These are phyloP conservation scores for Podila clonocystis DNA, from an alignment of 192 early-diverging fungal species.

Conservation along the genomic window DNA sequence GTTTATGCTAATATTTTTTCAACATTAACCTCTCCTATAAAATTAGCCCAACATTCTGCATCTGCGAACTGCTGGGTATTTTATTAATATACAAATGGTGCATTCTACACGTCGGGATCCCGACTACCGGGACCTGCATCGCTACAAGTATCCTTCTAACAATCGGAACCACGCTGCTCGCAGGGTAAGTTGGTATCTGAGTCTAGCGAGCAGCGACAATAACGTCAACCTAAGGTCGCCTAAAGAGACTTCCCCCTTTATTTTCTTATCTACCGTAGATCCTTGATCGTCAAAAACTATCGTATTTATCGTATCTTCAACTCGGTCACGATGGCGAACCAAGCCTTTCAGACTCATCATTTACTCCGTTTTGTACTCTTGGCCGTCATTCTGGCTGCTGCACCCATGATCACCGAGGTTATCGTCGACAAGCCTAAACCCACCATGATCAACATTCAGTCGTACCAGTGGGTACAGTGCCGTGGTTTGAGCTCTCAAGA, in stretches of 20 bases:
- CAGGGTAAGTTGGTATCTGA: constrained; percentile 4
- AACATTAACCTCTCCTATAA: neutral
- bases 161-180: constrained; percentile 29
- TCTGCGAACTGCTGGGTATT: constrained; percentile 56
- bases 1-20: neutral
- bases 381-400: neutral
- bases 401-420: neutral
- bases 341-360: constrained; percentile 8
- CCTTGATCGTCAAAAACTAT: constrained; percentile 60
- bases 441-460: neutral
- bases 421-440: neutral
- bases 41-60: constrained; percentile 55
- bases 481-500: neutral
- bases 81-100: constrained; percentile 45
- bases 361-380: constrained; percentile 7
- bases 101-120: constrained; percentile 42
- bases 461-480: constrained; percentile 18
- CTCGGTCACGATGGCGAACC: constrained; percentile 25
- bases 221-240: neutral
- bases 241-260: neutral
- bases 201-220: neutral
- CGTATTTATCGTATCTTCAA: constrained; percentile 65
- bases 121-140: constrained; percentile 32
- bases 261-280: constrained; percentile 10
- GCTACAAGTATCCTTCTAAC: constrained; percentile 23